Evolutionary conservation across 2,329 filamentous ascomycete species (phyloP), one percentile per base, ranked within the genome.

Genomic region (Hymenoscyphus albidus): DNA sequence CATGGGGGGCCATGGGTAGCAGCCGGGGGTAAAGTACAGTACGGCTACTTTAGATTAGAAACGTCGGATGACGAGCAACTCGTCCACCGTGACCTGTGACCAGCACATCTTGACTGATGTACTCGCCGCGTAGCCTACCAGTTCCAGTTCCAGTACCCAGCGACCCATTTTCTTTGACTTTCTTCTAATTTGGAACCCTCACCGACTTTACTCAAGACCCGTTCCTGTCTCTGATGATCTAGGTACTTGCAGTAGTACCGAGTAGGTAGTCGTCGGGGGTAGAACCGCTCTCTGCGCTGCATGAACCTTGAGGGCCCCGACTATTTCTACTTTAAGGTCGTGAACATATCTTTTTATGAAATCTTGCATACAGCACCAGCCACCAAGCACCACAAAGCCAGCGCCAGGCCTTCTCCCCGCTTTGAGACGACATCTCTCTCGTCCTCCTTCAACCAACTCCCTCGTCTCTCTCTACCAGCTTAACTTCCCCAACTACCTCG

Each of bases 351-450:
- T 59, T 59, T 62, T 61, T 60, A 55, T 66, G 64, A 62, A 63
- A 61, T 65, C 65, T 64, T 67, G 68, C 67, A 67, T 62, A 55
- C 60, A 22, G 38, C 59, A 62, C 59, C 18, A 55, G 59, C 59
- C 59, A 62, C 59, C 10, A 32, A 62, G 44, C 59, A 62, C 59
- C 59, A 62, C 59, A 62, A 62, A 62, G 59, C 59, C 59, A 32
- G 59, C 31, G 59, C 59, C 59, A 32, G 59, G 44, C 5, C 13
- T 42, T 39, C 62, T 66, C 69, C 67, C 69, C 70, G 69, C 70
- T 68, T 64, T 65, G 31, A 59, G 64, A 63, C 62, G 65, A 63
- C 63, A 59, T 65, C 55, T 59, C 13, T 65, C 22, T 62, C 16
- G 27, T 35, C 22, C 16, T 22, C 7, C 64, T 62, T 31, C 32